Evolutionary conservation across 345 rosid species (phyloP).

Genomic region (Populus pruinosa): DNA sequence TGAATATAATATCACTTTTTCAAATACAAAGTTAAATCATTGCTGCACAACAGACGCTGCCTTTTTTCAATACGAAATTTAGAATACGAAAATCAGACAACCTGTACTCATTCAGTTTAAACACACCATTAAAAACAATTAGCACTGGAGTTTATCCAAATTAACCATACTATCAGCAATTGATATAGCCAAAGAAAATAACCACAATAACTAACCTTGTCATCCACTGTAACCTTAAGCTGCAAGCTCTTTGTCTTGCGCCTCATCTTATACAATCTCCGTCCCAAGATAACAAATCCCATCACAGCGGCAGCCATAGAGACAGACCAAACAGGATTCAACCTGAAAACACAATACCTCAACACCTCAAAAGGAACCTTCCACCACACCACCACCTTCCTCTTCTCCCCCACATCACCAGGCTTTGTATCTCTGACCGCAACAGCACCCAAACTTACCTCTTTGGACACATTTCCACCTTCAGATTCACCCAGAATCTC

Average conservation of each 20-base stretch:
- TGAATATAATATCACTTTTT: neutral
- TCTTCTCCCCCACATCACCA: slow-evolving; percentile 38
- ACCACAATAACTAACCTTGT: slow-evolving; percentile 57
- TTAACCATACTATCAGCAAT: neutral
- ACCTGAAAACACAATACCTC: slow-evolving; percentile 69
- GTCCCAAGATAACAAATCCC: slow-evolving; percentile 77
- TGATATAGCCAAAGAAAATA: slow-evolving; percentile 3
- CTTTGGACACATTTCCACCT: slow-evolving; percentile 19
- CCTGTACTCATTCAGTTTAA: neutral
- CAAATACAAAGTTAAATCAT: neutral
- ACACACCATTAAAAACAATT: neutral
- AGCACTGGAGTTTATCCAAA: neutral
- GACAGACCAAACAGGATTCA: slow-evolving; percentile 78
- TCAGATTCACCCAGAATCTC: slow-evolving; percentile 19
- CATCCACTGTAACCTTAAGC: slow-evolving; percentile 80
- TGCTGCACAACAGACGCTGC: neutral
- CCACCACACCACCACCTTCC: slow-evolving; percentile 65
- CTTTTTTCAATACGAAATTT: neutral
- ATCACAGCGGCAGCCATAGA: slow-evolving; percentile 88
- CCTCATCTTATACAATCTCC: slow-evolving; percentile 77
- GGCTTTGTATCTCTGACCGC: slow-evolving; percentile 17
- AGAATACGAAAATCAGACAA: neutral
- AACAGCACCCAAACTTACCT: slow-evolving; percentile 18
- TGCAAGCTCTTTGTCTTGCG: slow-evolving; percentile 61
- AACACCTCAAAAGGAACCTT: slow-evolving; percentile 79